These are phyloP conservation scores for Pezicula radicicola DNA, from an alignment of 2,329 filamentous ascomycete genomes.

Conservation along the genomic window DNA sequence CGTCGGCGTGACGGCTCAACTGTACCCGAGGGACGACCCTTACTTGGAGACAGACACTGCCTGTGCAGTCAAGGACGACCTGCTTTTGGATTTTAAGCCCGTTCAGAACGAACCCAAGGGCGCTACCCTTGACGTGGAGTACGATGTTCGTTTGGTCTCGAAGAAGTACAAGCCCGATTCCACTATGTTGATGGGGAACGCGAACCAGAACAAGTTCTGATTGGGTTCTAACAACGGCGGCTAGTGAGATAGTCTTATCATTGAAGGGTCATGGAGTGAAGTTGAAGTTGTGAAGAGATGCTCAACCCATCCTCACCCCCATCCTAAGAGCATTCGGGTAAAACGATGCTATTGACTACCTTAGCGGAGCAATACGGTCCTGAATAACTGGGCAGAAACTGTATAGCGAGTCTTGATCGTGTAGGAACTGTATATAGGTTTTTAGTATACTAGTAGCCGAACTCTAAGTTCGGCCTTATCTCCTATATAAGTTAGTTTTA, in stretches of 20 bases:
- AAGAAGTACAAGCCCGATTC: conserved; percentile 28
- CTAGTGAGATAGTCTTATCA: neutral
- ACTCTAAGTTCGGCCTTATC: too few relatives aligned
- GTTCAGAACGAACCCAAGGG: conserved; percentile 28
- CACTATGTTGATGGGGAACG: conserved; percentile 19
- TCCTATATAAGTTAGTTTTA: too few relatives aligned
- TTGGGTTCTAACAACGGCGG: neutral
- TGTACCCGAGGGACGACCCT: conserved; percentile 66
- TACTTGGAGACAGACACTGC: conserved; percentile 51
- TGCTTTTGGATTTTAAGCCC: conserved; percentile 45
- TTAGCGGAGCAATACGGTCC: too few relatives aligned
- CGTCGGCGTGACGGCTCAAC: conserved; percentile 68
- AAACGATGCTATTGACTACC: too few relatives aligned
- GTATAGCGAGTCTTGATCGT: too few relatives aligned
- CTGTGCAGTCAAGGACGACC: conserved; percentile 49
- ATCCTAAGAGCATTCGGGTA: neutral
- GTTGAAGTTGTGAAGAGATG: neutral
- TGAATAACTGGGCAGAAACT: too few relatives aligned
- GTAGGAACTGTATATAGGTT: too few relatives aligned
- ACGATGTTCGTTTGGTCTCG: conserved; percentile 20
- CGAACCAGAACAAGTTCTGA: conserved; percentile 7
- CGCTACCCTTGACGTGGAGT: conserved; percentile 24
- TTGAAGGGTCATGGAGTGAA: neutral
- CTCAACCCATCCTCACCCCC: neutral
- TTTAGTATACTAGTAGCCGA: too few relatives aligned